Percentiles rank a stretch among this genome's conserved stretches.
Conservation (phyloP, 306 rosid genomes). For the Lagenaria siceraria region DNA sequence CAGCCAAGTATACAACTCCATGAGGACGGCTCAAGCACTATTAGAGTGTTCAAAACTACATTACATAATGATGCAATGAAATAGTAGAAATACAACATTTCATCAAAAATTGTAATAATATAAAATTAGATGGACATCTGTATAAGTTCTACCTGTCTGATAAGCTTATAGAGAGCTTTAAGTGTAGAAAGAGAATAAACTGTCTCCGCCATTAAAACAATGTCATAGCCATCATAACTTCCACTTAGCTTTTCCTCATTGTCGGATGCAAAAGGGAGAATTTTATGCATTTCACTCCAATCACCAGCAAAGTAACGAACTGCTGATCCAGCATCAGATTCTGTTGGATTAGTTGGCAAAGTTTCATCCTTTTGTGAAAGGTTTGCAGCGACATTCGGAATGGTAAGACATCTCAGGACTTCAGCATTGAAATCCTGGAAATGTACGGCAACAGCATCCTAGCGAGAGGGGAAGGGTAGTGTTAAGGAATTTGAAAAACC, state of each 20-base stretch:
- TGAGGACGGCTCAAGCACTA: slow-evolving; percentile 45
- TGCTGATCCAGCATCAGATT: slow-evolving; percentile 20
- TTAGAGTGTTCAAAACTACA: background rate
- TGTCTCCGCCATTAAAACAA: slow-evolving; percentile 92
- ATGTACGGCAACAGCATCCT: slow-evolving; percentile 77
- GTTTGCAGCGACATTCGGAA: slow-evolving; percentile 67
- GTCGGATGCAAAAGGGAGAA: slow-evolving; percentile 39
- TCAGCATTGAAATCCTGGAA: slow-evolving; percentile 93
- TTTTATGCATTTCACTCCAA: slow-evolving; percentile 75
- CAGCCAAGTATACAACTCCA: slow-evolving; percentile 75
- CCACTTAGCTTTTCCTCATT: slow-evolving; percentile 6
- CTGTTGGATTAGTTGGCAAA: slow-evolving; percentile 15
- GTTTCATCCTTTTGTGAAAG: slow-evolving; percentile 15
- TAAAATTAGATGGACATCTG: background rate
- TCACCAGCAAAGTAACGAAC: slow-evolving; percentile 81
- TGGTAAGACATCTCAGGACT: slow-evolving; percentile 69
- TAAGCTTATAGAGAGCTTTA: slow-evolving; percentile 61
- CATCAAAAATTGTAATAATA: background rate
- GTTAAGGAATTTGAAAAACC: background rate
- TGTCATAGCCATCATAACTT: slow-evolving; percentile 46
- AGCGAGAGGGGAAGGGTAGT: slow-evolving; percentile 12
- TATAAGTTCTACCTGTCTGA: slow-evolving; percentile 51
- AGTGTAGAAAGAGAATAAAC: slow-evolving; percentile 67
- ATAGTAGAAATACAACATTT: background rate
- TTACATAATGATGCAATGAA: background rate